Percentiles rank a stretch among this genome's conserved stretches.
phyloP scores from a whole-genome alignment of 2,329 filamentous ascomycete genomes.

The Cercospora zeae-maydis region DNA sequence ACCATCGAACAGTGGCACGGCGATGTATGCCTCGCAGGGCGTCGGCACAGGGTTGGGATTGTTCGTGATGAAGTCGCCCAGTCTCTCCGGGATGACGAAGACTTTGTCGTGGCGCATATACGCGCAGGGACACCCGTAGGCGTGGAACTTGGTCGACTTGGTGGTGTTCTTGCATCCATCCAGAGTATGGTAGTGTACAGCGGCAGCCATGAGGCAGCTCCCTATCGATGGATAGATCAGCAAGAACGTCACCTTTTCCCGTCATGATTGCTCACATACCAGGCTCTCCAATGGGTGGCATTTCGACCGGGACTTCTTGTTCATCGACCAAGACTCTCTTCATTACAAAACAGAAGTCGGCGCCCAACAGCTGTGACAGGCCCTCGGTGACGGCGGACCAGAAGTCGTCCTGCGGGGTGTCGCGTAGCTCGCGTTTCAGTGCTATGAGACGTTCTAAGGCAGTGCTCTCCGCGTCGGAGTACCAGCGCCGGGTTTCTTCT shows the following conservation, averaged over 20 bases:
- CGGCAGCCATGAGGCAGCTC: constrained; percentile 61
- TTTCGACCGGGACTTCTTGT: constrained; percentile 55
- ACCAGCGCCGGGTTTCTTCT: constrained; percentile 25
- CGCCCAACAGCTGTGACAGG: constrained; percentile 58
- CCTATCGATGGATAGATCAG: constrained; percentile 40
- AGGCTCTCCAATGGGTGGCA: constrained; percentile 56
- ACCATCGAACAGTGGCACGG: constrained; percentile 61
- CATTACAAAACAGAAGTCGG: constrained; percentile 66
- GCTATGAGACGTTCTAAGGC: constrained; percentile 58
- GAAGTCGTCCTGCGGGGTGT: constrained; percentile 56
- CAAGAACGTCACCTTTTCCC: neutral
- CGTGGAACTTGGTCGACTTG: constrained; percentile 61
- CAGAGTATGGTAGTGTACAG: constrained; percentile 61
- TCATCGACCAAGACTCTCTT: constrained; percentile 61
- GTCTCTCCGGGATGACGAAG: constrained; percentile 61
- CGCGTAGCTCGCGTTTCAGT: constrained; percentile 56
- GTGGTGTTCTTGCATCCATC: constrained; percentile 53
- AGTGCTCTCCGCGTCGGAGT: constrained; percentile 52
- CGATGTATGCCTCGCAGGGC: constrained; percentile 63
- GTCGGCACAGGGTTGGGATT: constrained; percentile 61
- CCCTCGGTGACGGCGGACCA: constrained; percentile 63
- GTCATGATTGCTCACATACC: neutral
- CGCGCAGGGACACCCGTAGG: constrained; percentile 62
- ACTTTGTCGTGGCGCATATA: constrained; percentile 71
- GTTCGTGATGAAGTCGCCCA: constrained; percentile 57